Base-by-base conservation (phyloP, 192 early-diverging fungal species). In the Gorgonomyces haynaldii region DNA sequence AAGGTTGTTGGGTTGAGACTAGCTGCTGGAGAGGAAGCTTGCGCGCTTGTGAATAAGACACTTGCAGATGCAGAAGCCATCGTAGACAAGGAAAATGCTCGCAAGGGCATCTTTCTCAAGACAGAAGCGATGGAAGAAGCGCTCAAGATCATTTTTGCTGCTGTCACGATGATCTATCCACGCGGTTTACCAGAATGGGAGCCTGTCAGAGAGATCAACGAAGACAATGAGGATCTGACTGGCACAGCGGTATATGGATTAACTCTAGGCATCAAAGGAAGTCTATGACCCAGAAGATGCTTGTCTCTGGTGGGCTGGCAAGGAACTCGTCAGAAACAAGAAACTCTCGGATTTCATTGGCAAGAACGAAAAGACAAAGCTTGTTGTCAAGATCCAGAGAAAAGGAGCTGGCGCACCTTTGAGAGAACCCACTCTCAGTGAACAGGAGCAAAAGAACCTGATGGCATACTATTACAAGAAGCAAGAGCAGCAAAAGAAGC, bases 391-490 rank as follows among this genome's bases (percentile, higher is more conserved):
- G 50, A 46, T 78, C 4, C 69, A 72, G 42, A 76, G 68, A 64
- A 66, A 57, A 28, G 65, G 64, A 20, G 66, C 64, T 44, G 74
- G 74, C 1, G 54, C 70, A n/a, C 77, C 77, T 6, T 34, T 71
- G 10, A 60, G 67, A 22, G 77, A 79, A 50, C 31, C 70, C 5
- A 64, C 71, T 2, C 4, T 79, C 12, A 40, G 25, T 51, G 77
- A 74, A 51, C 50, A 67, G 29, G 48, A 37, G 28, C 73, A 74
- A 52, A 78, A 66, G 56, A 57, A 77, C 22, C 53, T 79, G 61
- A 76, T 77, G 70, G 72, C 70, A 21, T 78, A 67, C 48, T 79
- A 74, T 42, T 72, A 74, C 61, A 55, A 57, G n/a, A 79, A 79
- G 56, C 67, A 79, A 38, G 69, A 79, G 50, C 63, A 77, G 50